Conservation (phyloP, 345 rosid species). For the Brassica nigra region DNA sequence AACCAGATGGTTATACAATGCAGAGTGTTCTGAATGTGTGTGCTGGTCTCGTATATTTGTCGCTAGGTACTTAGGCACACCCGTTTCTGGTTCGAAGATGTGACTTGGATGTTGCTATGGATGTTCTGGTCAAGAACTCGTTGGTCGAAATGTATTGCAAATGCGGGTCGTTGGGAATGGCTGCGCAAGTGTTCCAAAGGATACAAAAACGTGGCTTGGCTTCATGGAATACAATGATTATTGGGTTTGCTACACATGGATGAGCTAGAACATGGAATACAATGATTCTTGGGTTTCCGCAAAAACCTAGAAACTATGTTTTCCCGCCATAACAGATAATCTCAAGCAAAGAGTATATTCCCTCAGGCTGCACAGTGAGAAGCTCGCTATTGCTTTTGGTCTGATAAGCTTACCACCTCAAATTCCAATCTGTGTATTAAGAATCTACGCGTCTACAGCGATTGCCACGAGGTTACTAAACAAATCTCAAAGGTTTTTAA, state of each 20-base stretch:
- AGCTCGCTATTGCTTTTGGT: slow-evolving; percentile 84
- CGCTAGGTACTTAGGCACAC: slow-evolving; percentile 74
- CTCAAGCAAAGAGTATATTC: slow-evolving; percentile 45
- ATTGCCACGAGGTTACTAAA: slow-evolving; percentile 74
- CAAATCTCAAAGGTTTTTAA: slow-evolving; percentile 60
- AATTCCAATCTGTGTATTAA: slow-evolving; percentile 61
- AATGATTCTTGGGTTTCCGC: slow-evolving; percentile 57
- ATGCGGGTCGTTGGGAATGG: slow-evolving; percentile 66
- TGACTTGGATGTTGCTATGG: slow-evolving; percentile 34
- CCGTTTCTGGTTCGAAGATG: slow-evolving; percentile 53
- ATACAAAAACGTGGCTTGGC: slow-evolving; percentile 60
- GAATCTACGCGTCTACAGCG: slow-evolving; percentile 74
- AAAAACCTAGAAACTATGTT: no score
- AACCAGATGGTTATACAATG: slow-evolving; percentile 71
- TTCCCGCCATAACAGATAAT: no score
- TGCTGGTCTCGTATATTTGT: slow-evolving; percentile 65
- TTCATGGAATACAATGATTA: slow-evolving; percentile 77
- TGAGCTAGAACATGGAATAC: slow-evolving; percentile 79
- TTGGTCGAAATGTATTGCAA: slow-evolving; percentile 83
- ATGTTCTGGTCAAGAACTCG: slow-evolving; percentile 62
- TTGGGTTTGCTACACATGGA: slow-evolving; percentile 78
- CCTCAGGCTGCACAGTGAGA: slow-evolving; percentile 74
- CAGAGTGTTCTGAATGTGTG: slow-evolving; percentile 70
- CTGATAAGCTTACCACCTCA: slow-evolving; percentile 65
- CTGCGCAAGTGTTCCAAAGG: slow-evolving; percentile 61